Evolutionary conservation across 495 filamentous ascomycete species (phyloP).

Genomic region (Friedmanniomyces simplex): DNA sequence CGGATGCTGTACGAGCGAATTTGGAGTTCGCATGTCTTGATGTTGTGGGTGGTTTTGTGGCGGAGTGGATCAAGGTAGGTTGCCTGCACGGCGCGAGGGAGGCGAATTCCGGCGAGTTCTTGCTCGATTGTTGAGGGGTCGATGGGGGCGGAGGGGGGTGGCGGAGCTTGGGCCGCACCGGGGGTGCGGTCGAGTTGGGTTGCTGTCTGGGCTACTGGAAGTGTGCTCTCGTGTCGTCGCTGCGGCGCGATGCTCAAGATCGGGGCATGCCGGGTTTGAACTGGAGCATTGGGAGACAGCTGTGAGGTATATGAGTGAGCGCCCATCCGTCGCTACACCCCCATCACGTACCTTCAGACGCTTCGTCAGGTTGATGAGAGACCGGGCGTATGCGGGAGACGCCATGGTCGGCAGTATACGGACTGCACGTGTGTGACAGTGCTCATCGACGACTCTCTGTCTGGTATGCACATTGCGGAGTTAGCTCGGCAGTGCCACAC

Average conservation of each 20-base stretch:
- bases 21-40: constrained; percentile 83
- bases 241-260: neutral
- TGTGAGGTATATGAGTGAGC: neutral
- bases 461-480: neutral
- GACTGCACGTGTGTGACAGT: too few species aligned
- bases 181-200: neutral
- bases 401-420: constrained; percentile 13
- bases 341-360: constrained; percentile 12
- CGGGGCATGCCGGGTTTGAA: neutral
- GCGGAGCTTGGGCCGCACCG: neutral
- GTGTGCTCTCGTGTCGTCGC: constrained; percentile 4
- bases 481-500: constrained; percentile 2
- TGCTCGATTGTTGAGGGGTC: constrained; percentile 6
- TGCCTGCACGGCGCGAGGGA: constrained; percentile 70
- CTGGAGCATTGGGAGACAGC: neutral
- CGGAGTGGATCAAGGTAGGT: constrained; percentile 78
- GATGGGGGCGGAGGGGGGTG: neutral
- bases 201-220: neutral
- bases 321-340: neutral
- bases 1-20: constrained; percentile 82
- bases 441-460: neutral
- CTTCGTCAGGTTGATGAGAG: constrained; percentile 16
- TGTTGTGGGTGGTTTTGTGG: constrained; percentile 57
- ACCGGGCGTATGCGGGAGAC: constrained; percentile 16
- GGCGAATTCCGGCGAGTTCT: constrained; percentile 38